A percentile compares a stretch with the other conserved stretches of the same genome.
Evolutionary conservation across 1,139 yeast species (phyloP).

Genomic region (Suhomyces choctaworum): DNA sequence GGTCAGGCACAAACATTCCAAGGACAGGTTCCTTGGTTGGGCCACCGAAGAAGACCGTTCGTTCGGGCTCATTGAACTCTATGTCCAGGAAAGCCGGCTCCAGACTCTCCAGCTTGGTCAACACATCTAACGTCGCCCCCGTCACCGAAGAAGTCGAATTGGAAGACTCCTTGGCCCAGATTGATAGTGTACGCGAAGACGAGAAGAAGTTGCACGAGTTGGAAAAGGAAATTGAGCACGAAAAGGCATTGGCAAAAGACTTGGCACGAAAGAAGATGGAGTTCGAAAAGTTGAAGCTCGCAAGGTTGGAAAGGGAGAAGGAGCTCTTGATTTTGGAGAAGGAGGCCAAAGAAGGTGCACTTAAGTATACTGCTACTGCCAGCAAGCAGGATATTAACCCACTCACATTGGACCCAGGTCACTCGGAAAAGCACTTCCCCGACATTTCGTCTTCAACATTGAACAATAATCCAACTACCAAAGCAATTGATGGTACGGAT

Average conservation of each 20-base stretch:
- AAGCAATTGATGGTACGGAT: neutral
- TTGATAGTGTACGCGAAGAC: slow-evolving; percentile 16
- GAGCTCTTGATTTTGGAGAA: slow-evolving; percentile 17
- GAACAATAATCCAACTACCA: neutral
- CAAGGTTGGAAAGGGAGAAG: slow-evolving; percentile 23
- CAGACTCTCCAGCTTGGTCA: slow-evolving; percentile 12
- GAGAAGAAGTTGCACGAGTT: slow-evolving; percentile 24
- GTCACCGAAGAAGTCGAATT: slow-evolving; percentile 15
- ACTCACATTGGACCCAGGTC: neutral
- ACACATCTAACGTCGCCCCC: slow-evolving; percentile 10
- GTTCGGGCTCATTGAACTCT: slow-evolving; percentile 14
- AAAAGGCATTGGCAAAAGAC: slow-evolving; percentile 30
- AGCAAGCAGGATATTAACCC: neutral
- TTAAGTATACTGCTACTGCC: neutral
- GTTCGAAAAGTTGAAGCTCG: slow-evolving; percentile 23
- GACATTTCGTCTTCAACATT: neutral
- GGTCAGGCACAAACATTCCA: slow-evolving; percentile 27
- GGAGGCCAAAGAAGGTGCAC: slow-evolving; percentile 6
- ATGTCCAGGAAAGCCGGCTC: slow-evolving; percentile 8
- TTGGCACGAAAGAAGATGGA: slow-evolving; percentile 23
- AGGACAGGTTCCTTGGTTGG: slow-evolving; percentile 26
- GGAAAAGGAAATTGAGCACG: slow-evolving; percentile 27
- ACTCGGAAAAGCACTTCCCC: neutral
- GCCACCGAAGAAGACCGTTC: slow-evolving; percentile 10
- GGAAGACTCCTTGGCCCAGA: slow-evolving; percentile 15